Evolutionary conservation across 2,329 filamentous ascomycete genomes (phyloP), one percentile per base, ranked within the genome.

Genomic region (Botryosphaeria agaves): DNA sequence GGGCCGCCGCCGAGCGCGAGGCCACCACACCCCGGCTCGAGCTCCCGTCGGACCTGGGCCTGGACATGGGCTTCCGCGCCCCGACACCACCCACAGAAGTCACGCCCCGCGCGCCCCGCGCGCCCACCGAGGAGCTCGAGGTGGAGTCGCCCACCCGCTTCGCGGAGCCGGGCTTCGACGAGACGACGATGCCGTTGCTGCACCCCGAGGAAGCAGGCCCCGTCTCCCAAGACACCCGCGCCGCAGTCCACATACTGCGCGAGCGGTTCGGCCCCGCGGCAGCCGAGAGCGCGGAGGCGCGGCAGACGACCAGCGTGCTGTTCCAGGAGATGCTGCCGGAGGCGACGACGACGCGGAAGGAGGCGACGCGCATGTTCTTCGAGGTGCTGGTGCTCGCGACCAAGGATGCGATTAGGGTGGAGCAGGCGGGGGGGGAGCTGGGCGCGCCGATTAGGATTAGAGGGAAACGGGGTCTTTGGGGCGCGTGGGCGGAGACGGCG

Each of bases 281-380:
- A 18, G 75, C 72, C 4, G 77, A 75, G 28, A 72, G 73, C 38
- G 67, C 76, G 3, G 71, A 74, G 33, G 76, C 79, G 55, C 73
- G 84, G 44, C 78, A 76, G 52, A 78, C 78, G 51, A 68, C 66
- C 15, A 72, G 72, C 8, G 83, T 92, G 3, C 65, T 91, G 3
- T 94, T 98, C 64, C 87, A 94, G 45, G 79, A 92, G 34, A 66
- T 98, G 28, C 67, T 94, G 19, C 89, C 89, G 0, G 82, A 92
- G 55, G 59, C 66, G 39, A 70, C 69, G 36, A 87, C 87, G 1
- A 83, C 69, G 40, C 81, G 82, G 53, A 78, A 79, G 6, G 89
- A 95, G 45, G 89, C 89, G 0, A 98, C 89, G 26, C 94, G 94
- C 66, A 94, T 98, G 84, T 98, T 98, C 61, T 98, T 98, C 45